A percentile compares a stretch with the other conserved stretches of the same genome.
Evolutionary conservation across 306 rosid genomes (phyloP).

Genomic region (Trifolium pratense): DNA sequence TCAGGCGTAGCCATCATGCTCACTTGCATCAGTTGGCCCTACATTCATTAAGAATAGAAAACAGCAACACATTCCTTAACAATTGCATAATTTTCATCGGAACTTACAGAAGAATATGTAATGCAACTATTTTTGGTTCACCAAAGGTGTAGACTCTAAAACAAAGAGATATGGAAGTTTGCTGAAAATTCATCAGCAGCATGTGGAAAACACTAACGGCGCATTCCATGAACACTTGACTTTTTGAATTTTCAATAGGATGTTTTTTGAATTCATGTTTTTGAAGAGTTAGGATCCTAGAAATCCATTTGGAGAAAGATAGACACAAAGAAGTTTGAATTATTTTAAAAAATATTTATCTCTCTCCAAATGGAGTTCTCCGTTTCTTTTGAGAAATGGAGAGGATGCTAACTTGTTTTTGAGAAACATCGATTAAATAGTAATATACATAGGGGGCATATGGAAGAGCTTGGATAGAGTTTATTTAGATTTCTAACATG

Average conservation of each 20-base stretch:
- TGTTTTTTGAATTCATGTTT: too few species aligned
- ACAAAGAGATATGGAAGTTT: not conserved
- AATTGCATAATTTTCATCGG: not conserved
- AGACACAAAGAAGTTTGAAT: too few species aligned
- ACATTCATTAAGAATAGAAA: slow-evolving; percentile 28
- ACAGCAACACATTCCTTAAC: slow-evolving; percentile 8
- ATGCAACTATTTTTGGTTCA: not conserved
- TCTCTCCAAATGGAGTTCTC: too few species aligned
- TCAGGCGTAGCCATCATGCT: slow-evolving; percentile 92
- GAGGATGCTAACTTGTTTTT: too few species aligned
- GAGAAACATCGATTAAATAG: not conserved
- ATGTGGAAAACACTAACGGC: not conserved
- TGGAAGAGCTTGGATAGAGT: too few species aligned
- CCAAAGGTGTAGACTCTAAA: not conserved
- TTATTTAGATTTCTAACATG: too few species aligned
- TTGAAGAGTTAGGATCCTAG: too few species aligned
- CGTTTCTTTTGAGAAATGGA: too few species aligned
- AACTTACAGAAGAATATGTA: not conserved
- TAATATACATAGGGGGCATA: not conserved
- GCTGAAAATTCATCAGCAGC: not conserved
- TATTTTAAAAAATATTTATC: too few species aligned
- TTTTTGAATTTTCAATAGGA: not conserved
- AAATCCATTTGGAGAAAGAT: too few species aligned
- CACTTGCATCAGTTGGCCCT: slow-evolving; percentile 92
- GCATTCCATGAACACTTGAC: not conserved